Conservation (phyloP, 805 yeast species). For the Saccharomycopsis schoenii region DNA sequence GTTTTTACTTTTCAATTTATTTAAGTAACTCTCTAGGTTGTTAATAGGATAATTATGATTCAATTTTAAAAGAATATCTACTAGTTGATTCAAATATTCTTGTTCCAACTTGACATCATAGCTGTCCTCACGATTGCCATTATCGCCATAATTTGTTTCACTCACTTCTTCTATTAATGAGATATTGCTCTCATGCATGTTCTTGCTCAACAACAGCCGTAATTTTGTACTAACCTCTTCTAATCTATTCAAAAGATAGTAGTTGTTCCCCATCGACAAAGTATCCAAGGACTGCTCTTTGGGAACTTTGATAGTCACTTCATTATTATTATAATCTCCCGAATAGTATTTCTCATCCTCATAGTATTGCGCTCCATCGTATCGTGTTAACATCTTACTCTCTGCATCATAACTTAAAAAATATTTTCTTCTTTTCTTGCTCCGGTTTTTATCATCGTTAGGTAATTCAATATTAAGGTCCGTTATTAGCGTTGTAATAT, state of each 20-base stretch:
- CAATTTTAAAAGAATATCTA: constrained; percentile 10
- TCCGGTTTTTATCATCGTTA: not conserved
- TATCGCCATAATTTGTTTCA: not conserved
- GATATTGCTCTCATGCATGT: not conserved
- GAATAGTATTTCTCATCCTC: constrained; percentile 8
- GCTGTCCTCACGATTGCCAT: not conserved
- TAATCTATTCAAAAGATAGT: constrained; percentile 3
- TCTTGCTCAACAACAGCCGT: not conserved
- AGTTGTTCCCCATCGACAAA: constrained; percentile 9
- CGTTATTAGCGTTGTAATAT: constrained; percentile 16
- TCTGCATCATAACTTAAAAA: constrained; percentile 7
- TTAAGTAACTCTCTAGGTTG: constrained; percentile 10
- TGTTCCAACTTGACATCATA: not conserved
- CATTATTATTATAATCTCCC: constrained; percentile 10
- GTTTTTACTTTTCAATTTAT: constrained; percentile 5
- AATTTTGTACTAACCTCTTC: constrained; percentile 1
- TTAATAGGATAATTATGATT: constrained; percentile 14
- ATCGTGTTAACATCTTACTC: constrained; percentile 5
- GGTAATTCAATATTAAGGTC: constrained; percentile 12
- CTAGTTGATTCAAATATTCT: constrained; percentile 4
- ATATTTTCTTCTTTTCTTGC: not conserved
- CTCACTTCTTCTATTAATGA: not conserved
- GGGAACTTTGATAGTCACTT: constrained; percentile 10
- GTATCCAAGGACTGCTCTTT: constrained; percentile 7
- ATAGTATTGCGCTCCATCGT: constrained; percentile 6